Evolutionary conservation across 129 eudicot genomes (phyloP).

Genomic region (Pittosporum tobira): DNA sequence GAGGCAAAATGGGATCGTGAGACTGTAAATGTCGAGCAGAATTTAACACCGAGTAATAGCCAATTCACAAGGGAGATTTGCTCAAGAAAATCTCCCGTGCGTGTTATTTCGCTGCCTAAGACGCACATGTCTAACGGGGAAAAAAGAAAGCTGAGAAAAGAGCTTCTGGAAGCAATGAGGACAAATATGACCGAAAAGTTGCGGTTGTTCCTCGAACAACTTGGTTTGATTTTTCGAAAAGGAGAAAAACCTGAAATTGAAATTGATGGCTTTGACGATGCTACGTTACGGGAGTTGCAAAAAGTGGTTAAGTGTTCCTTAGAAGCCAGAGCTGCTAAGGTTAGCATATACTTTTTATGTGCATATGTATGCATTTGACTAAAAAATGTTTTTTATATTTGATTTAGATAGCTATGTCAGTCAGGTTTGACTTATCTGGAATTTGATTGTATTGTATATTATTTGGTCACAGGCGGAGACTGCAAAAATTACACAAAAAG

Average conservation of each 20-base stretch:
- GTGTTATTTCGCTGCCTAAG: constrained; percentile 7
- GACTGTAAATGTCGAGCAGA: constrained; percentile 8
- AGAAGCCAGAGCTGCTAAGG: constrained; percentile 27
- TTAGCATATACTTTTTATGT: neutral
- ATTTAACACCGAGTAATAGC: too few species aligned
- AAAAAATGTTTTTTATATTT: neutral
- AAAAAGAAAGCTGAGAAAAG: constrained; percentile 35
- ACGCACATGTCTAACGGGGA: constrained; percentile 27
- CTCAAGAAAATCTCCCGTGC: constrained; percentile 4
- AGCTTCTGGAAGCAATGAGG: constrained; percentile 18
- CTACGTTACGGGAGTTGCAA: constrained; percentile 32
- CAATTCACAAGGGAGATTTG: neutral
- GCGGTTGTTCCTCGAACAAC: constrained; percentile 26
- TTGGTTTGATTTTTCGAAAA: constrained; percentile 21
- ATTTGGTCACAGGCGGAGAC: constrained; percentile 11
- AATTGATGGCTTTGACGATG: constrained; percentile 29
- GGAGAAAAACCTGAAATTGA: constrained; percentile 26
- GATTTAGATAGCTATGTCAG: neutral
- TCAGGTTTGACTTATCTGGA: neutral
- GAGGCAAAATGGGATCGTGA: constrained; percentile 24
- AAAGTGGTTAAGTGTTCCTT: constrained; percentile 29
- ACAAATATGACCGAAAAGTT: constrained; percentile 31
- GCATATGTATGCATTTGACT: neutral
- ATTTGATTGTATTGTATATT: neutral
- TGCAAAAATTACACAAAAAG: constrained; percentile 2